phyloP scores from a whole-genome alignment of 176 grass and related monocot species.

The Eremochloa ophiuroides region DNA sequence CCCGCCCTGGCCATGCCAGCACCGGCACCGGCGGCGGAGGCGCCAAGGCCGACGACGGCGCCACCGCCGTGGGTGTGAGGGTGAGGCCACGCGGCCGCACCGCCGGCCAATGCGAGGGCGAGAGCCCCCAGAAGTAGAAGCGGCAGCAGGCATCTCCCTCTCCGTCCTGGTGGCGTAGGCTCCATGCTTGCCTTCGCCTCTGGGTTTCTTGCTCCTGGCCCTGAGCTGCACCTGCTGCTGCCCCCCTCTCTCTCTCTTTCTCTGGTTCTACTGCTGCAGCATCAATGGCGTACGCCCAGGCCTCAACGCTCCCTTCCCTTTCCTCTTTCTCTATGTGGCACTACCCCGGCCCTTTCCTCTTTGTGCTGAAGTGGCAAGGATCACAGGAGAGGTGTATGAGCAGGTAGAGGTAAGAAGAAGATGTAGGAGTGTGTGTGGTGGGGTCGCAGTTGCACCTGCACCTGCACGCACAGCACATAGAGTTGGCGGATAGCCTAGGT shows the following conservation, averaged over 20 bases:
- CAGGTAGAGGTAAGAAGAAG: neutral
- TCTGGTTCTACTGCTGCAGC: neutral
- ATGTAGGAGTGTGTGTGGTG: neutral
- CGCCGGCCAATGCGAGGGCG: neutral
- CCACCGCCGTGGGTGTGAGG: neutral
- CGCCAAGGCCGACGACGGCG: constrained; percentile 7
- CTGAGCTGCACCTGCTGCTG: neutral
- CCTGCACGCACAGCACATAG: neutral
- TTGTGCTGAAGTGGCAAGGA: neutral
- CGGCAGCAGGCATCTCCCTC: neutral
- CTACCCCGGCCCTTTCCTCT: neutral
- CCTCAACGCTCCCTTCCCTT: neutral
- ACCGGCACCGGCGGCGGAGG: neutral
- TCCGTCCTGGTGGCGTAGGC: neutral
- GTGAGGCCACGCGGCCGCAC: constrained; percentile 22
- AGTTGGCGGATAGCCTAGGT: neutral
- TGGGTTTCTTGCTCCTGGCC: neutral
- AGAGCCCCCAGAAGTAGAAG: neutral
- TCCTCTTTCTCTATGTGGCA: neutral
- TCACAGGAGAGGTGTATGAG: neutral
- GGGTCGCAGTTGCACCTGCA: neutral
- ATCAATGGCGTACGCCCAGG: constrained; percentile 20
- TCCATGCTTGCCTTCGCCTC: neutral
- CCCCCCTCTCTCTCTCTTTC: neutral
- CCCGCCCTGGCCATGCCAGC: no score